A percentile compares a stretch with the other conserved stretches of the same genome.
Conservation (phyloP, 352 stramenopile genomes). For the Pythium utonaiense region DNA sequence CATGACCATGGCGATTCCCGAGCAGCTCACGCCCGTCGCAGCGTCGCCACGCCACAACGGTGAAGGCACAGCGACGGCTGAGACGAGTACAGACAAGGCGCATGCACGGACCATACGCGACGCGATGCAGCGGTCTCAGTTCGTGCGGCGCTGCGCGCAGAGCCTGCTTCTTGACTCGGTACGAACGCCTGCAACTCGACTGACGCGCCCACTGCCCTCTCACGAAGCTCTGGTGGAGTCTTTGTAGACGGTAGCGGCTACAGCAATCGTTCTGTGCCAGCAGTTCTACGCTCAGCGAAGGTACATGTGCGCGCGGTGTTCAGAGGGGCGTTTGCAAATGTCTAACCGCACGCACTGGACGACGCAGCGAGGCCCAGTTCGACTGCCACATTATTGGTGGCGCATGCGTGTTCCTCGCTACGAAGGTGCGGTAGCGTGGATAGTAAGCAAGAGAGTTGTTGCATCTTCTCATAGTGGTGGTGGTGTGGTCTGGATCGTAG, state of each 20-base stretch:
- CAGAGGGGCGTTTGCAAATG: too few species aligned
- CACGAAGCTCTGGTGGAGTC: not conserved
- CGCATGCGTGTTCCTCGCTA: conserved; percentile 28
- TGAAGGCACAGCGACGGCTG: not conserved
- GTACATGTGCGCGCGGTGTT: not conserved
- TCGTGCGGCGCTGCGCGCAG: conserved; percentile 20
- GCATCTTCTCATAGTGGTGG: too few species aligned
- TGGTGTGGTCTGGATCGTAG: conserved; percentile 9
- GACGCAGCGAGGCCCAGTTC: conserved; percentile 7
- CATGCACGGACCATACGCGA: not conserved
- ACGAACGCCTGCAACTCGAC: too few species aligned
- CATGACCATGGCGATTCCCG: not conserved
- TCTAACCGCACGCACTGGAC: not conserved
- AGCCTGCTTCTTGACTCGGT: conserved; percentile 24
- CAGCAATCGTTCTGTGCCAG: conserved; percentile 18
- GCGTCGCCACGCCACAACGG: not conserved
- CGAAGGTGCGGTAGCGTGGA: too few species aligned
- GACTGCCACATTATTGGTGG: conserved; percentile 21
- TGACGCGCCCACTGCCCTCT: too few species aligned
- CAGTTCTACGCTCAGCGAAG: conserved; percentile 19
- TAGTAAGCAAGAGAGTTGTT: too few species aligned
- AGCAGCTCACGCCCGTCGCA: not conserved
- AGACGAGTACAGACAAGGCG: not conserved
- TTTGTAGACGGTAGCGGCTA: conserved; percentile 16
- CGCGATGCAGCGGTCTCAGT: conserved; percentile 11